Evolutionary conservation across 169 alveolate species (phyloP), one percentile per base, ranked within the genome.

Genomic region (Cryptosporidium canis): DNA sequence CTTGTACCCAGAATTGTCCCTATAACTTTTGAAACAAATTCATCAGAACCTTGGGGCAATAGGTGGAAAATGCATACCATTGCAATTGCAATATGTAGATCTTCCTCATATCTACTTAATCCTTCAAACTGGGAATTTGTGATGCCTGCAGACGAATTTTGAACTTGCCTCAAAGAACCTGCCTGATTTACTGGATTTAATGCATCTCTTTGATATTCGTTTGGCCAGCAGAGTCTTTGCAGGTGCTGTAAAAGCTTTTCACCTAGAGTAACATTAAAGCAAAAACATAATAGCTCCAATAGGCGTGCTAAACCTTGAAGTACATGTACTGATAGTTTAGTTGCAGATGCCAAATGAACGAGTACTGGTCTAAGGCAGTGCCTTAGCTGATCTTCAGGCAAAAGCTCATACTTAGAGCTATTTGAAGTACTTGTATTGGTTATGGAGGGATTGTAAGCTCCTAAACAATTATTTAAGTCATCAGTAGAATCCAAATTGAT

Each of bases 41-140:
- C 87, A 58, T 77, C 87, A 14, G 87, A 77, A 1, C 87, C 87
- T 27, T 77, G 87, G 61, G 87, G 87, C 35, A 77, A 58, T n/a
- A 77, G 63, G 43, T 77, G 87, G 37, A 77, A 77, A 9, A 61
- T 27, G 51, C 87, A 77, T 24, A 77, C 87, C 87, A 77, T 77
- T 77, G 87, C 87, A 41, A 77, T 61, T 77, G 87, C 87, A 71
- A 77, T 77, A 2, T 77, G 72, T 14, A 77, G 61, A 41, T 77
- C 87, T 58, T 77, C 87, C 37, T 77, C 87, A 61, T 77, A 63
- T 39, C 64, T 58, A 58, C 41, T 77, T 37, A 33, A 27, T 27
- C 39, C 21, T 24, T 77, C 87, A 12, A 33, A 21, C 18, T 77
- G 55, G 0, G 39, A 41, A n/a, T 14, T 37, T 0, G 45, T 44